These are phyloP conservation scores for Aspergillus bombycis DNA, from an alignment of 2,329 filamentous ascomycete species.

Conservation along the genomic window DNA sequence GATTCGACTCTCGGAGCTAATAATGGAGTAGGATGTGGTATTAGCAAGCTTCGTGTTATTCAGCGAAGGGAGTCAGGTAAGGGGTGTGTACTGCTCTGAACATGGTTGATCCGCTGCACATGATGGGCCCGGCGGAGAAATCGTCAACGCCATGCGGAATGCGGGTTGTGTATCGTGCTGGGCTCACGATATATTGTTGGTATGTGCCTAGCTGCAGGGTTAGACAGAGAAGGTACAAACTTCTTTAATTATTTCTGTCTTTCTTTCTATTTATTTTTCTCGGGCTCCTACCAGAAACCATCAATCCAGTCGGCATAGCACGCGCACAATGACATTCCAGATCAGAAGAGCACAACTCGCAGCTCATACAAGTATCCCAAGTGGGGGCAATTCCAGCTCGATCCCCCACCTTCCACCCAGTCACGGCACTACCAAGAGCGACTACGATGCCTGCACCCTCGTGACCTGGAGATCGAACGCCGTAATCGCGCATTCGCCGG, in stretches of 20 bases:
- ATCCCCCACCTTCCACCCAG: background rate
- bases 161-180: background rate
- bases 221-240: no score
- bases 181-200: background rate
- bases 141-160: background rate
- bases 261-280: no score
- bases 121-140: background rate
- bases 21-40: background rate
- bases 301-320: background rate
- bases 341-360: background rate
- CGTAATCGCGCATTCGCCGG: background rate
- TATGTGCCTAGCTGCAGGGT: background rate
- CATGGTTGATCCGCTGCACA: background rate
- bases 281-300: background rate
- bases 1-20: background rate
- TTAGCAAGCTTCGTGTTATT: background rate
- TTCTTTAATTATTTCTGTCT: no score
- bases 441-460: background rate
- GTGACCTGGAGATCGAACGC: background rate
- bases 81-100: background rate
- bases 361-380: background rate
- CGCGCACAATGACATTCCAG: background rate
- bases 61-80: no score
- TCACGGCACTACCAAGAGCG: background rate
- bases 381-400: background rate